Evolutionary conservation across 2,329 filamentous ascomycete species (phyloP), one percentile per base, ranked within the genome.

Genomic region (Colletotrichum sublineola): DNA sequence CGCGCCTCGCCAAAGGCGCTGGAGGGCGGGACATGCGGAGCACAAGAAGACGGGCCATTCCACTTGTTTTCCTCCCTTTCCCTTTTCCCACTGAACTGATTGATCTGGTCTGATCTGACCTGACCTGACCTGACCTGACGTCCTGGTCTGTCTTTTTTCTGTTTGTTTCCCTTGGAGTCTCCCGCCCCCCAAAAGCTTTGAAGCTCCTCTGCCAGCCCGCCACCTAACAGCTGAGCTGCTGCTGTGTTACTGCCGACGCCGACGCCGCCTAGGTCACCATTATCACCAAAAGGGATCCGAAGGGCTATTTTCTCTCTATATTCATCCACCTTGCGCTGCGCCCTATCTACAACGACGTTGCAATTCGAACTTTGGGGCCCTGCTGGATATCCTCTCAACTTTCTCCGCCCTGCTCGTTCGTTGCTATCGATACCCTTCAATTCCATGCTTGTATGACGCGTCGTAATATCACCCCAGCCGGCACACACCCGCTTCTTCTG

Each of bases 1-100:
- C 55, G 55, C 42, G 66, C 66, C 65, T 69, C 69, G 66, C 60
- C 69, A 69, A 60, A 60, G 52, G 31, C 66, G 53, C 53, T 68
- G 52, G 53, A 36, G 36, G 68, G 69, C 69, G 70, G 69, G 66
- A 69, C 66, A 72, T 56, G 70, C 70, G 66, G 66, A 72, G 70
- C 70, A 72, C 66, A 72, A 72, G 70, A 72, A 70, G 66, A 58
- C 68, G 62, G 55, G 58, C 58, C 66, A 63, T 72, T 72, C 66
- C 70, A 61, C 66, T 53, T 50, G 66, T 61, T 72, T 69, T 42
- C 38, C 42, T 46, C 53, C 44, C 61, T 20, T 63, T 63, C 42
- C 24, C 50, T 44, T 53, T 42, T 44, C 42, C 42, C 42, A 20
- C 42, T 24, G 24, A 24, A 24, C 24, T 24, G 24, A 24, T 24